A percentile compares a stretch with the other conserved stretches of the same genome.
Conservation (phyloP, 2,329 filamentous ascomycete species). For the Phaeomoniella chlamydospora region DNA sequence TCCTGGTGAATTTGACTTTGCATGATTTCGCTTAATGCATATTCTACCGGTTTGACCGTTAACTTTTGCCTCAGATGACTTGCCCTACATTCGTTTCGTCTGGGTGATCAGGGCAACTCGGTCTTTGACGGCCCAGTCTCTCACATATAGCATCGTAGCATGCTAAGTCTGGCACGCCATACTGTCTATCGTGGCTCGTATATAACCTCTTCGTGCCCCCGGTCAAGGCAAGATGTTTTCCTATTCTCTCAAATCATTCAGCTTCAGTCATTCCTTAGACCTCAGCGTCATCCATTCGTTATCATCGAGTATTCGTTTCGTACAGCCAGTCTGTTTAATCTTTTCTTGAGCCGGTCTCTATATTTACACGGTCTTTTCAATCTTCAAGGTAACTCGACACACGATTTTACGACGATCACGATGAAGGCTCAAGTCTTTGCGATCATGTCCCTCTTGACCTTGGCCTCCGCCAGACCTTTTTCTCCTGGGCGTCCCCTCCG, state of each 20-base stretch:
- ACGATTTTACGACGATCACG: conserved; percentile 1
- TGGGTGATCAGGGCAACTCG: not conserved
- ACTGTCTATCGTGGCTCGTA: too few relatives aligned
- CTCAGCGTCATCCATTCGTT: conserved; percentile 1
- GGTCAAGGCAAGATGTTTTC: not conserved
- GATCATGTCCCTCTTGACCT: conserved; percentile 2
- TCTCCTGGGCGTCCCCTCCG: conserved; percentile 1
- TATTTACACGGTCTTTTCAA: not conserved
- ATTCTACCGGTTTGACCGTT: not conserved
- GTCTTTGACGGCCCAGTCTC: too few relatives aligned
- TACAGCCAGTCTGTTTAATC: conserved; percentile 2
- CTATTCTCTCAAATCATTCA: not conserved
- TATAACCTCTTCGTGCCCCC: too few relatives aligned
- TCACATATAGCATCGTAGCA: too few relatives aligned
- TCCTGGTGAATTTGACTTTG: not conserved
- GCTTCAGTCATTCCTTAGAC: conserved; percentile 1
- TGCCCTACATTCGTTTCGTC: not conserved
- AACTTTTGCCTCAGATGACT: not conserved
- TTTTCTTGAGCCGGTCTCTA: conserved; percentile 1
- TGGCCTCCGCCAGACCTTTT: conserved; percentile 1
- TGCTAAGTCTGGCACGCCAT: too few relatives aligned
- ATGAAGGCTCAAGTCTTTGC: conserved; percentile 1
- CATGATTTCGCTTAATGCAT: not conserved
- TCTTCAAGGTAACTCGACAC: not conserved
- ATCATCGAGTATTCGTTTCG: not conserved